Evolutionary conservation across 176 grass and related monocot genomes (phyloP).

Genomic region (Dendrocalamus sinicus): DNA sequence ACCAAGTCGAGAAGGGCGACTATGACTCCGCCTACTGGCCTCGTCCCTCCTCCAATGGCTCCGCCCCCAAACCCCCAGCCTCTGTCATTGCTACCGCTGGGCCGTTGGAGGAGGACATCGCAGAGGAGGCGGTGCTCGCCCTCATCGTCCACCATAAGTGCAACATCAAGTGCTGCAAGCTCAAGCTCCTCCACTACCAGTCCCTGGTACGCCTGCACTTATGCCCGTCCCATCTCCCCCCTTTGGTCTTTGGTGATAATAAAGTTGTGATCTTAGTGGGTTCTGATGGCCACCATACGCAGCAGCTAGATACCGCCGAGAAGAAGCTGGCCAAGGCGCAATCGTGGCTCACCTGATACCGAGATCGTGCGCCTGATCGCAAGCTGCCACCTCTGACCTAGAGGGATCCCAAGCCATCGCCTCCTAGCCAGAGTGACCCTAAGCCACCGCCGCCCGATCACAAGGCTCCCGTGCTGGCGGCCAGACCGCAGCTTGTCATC

Average conservation of each 20-base stretch:
- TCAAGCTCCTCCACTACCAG: slow-evolving; percentile 58
- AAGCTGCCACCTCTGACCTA: neutral
- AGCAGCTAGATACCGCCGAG: no score
- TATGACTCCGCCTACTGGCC: slow-evolving; percentile 6
- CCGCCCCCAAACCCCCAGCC: no score
- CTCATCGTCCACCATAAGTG: slow-evolving; percentile 50
- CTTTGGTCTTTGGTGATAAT: neutral
- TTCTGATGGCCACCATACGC: neutral
- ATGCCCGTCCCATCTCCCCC: neutral
- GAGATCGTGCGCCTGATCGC: slow-evolving; percentile 20
- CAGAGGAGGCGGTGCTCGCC: slow-evolving; percentile 49
- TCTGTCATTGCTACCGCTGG: neutral
- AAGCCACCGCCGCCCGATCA: neutral
- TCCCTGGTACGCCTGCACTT: slow-evolving; percentile 28
- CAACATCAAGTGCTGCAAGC: slow-evolving; percentile 45
- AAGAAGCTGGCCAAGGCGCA: slow-evolving; percentile 59
- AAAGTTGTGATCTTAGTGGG: slow-evolving; percentile 20
- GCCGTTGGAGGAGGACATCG: neutral
- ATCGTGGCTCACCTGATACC: slow-evolving; percentile 44
- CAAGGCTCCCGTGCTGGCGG: neutral
- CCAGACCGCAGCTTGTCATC: slow-evolving; percentile 59
- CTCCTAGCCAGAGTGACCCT: neutral
- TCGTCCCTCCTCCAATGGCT: slow-evolving; percentile 18
- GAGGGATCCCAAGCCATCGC: neutral
- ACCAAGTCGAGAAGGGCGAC: slow-evolving; percentile 61